Evolutionary conservation across 2,329 filamentous ascomycete species (phyloP).

Genomic region (Nigrospora sphaerica): DNA sequence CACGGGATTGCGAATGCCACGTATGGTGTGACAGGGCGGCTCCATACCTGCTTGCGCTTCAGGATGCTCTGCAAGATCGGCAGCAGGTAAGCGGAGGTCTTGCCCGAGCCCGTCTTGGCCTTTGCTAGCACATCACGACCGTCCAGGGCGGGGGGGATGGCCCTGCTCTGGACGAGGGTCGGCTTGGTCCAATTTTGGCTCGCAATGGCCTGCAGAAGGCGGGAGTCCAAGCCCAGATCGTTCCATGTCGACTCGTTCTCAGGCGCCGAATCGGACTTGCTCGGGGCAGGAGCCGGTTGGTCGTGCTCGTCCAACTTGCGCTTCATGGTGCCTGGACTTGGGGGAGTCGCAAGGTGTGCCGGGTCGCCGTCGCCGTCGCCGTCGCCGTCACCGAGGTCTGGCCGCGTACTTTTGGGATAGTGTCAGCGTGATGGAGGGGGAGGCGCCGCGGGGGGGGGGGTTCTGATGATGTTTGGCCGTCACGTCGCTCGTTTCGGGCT

Average conservation of each 20-base stretch:
- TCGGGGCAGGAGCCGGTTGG: constrained; percentile 28
- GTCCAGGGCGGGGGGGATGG: constrained; percentile 80
- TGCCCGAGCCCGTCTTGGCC: constrained; percentile 91
- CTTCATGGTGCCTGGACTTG: constrained; percentile 35
- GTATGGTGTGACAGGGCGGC: background rate
- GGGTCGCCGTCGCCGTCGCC: no score
- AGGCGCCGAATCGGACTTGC: constrained; percentile 10
- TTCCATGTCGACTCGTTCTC: constrained; percentile 54
- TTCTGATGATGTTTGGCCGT: no score
- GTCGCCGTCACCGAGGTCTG: no score
- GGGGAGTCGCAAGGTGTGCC: no score
- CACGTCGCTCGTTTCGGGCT: no score
- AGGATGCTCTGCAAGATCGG: constrained; percentile 82
- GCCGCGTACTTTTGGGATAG: no score
- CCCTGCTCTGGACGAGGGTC: constrained; percentile 80
- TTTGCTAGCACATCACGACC: constrained; percentile 88
- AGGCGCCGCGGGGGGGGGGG: no score
- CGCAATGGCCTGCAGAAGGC: constrained; percentile 78
- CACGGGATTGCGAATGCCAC: no score
- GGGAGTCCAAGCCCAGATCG: constrained; percentile 72
- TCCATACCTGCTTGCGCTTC: constrained; percentile 61
- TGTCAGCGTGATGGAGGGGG: no score
- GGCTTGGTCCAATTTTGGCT: constrained; percentile 79
- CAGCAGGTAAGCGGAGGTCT: constrained; percentile 92
- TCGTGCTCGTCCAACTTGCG: constrained; percentile 49